Evolutionary conservation across 2,329 filamentous ascomycete species (phyloP).

Genomic region (Botrytis deweyae): DNA sequence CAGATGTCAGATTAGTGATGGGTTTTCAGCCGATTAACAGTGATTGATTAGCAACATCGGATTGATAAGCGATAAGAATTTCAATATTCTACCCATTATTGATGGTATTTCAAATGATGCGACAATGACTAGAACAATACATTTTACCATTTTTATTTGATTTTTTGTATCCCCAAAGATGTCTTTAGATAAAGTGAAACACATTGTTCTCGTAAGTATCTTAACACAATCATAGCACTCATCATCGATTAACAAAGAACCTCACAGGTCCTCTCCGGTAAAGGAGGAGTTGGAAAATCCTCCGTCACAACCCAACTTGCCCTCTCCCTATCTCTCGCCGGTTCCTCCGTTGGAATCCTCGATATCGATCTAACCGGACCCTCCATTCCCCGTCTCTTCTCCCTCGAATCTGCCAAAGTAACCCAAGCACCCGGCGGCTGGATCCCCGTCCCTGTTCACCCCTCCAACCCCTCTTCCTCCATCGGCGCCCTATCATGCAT

Average conservation of each 20-base stretch:
- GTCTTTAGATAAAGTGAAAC: constrained; percentile 69
- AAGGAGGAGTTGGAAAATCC: constrained; percentile 97
- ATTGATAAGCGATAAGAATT: constrained; percentile 39
- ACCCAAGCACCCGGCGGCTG: constrained; percentile 89
- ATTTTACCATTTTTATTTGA: not conserved
- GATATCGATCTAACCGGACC: constrained; percentile 96
- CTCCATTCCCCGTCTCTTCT: constrained; percentile 92
- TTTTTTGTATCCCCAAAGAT: constrained; percentile 43
- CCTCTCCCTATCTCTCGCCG: constrained; percentile 79
- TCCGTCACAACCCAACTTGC: constrained; percentile 96
- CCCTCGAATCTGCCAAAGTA: constrained; percentile 84
- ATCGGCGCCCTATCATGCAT: constrained; percentile 75
- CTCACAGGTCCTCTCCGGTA: constrained; percentile 76
- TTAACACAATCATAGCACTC: not conserved
- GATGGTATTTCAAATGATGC: not conserved
- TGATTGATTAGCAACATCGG: constrained; percentile 18
- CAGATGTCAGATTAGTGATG: not conserved
- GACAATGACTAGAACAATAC: constrained; percentile 11
- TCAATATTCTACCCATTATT: constrained; percentile 14
- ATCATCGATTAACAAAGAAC: constrained; percentile 23
- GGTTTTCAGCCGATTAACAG: constrained; percentile 5
- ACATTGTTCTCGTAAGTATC: constrained; percentile 68
- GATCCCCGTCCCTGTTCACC: constrained; percentile 85
- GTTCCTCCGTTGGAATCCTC: constrained; percentile 88
- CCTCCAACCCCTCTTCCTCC: constrained; percentile 48